Evolutionary conservation across 768 basidiomycete species (phyloP), one percentile per base, ranked within the genome.

Genomic region (Baorangia bicolor): DNA sequence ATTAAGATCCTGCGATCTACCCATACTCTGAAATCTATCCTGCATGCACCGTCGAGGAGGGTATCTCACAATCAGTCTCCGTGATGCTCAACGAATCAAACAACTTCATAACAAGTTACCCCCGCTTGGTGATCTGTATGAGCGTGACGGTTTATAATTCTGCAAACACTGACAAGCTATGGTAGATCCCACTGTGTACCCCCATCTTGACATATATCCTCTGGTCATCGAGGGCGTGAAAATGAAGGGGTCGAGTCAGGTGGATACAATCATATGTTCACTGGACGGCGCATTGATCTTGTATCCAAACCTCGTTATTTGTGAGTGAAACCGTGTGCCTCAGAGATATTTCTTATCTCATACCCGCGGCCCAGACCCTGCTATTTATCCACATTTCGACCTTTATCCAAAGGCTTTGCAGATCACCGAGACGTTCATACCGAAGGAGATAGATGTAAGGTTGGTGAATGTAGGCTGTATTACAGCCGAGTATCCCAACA

Each of bases 361-460:
- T 27, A 43, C 10, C n/a, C 3, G 20, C 7, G 41, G 18, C 27
- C 16, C 40, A 79, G 78, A 80, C 59, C 72, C 68, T n/a, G 56
- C 69, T 5, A 62, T 67, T 30, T 80, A 81, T 58, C 78, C 80
- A 7, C 57, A 74, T 56, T 67, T 80, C 30, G 68, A 73, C 21
- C 55, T 78, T 11, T 79, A 78, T 62, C 78, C 77, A 33, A 38
- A 60, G 10, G 58, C 55, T 8, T 46, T 64, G 30, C 64, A 63
- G 5, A 68, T 71, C 31, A 69, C 74, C 5, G 77, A 80, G 70
- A 82, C 49, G 76, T 81, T 56, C 67, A 84, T 23, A 80, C 82
- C 40, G 83, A 86, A 62, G 86, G 78, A 27, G 27, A 16, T 59
- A 4, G 44, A 27, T 14, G 50, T 53, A n/a, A 50, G 21, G 35